Base-by-base conservation (phyloP, 768 basidiomycete species). In the Leccinum subtestaceum region DNA sequence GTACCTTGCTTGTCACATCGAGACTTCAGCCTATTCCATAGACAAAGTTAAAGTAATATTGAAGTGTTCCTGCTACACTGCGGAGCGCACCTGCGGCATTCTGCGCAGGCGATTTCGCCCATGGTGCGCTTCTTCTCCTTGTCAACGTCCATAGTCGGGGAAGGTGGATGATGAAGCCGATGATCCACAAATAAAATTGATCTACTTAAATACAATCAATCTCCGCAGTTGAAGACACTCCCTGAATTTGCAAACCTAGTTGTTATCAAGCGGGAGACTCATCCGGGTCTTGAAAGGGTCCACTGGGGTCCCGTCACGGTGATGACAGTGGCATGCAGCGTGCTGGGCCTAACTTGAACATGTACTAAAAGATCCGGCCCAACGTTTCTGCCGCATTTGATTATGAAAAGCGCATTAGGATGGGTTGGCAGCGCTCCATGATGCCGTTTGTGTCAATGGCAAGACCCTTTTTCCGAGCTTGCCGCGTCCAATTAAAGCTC, bases 81-180 rank as follows among this genome's bases (percentile, higher is more conserved):
- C 19, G 29, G 32, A 49, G 27, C 63, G 48, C 40, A 72, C 70
- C 72, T 55, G 19, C 70, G 67, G 58, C 72, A 73, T 57, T 73
- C 72, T 7, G 70, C 72, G 19, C 72, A 73, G 12, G 72, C 67
- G 45, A 73, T 67, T 38, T 73, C 68, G 12, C 72, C 68, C 38
- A 61, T 61, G 10, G 52, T 64, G 8, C 70, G 63, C n/a, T 67
- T 63, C 38, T 58, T 53, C 52, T 72, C 69, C 45, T 63, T 72
- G 56, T 19, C 59, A 31, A 53, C 17, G 34, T 36, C 61, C 65
- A 67, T 67, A 34, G 31, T 31, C 27, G 38, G 19, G 25, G 51
- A 34, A 56, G 23, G 29, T 32, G 21, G 19, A 23, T n/a, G 25
- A 23, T n/a, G 25, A 12, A 17, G 31, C 27, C 27, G 32, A 32